Percentiles rank a stretch among this genome's conserved stretches.
phyloP scores from a whole-genome alignment of 148 eudicot species.

The Rhododendron ovatum region DNA sequence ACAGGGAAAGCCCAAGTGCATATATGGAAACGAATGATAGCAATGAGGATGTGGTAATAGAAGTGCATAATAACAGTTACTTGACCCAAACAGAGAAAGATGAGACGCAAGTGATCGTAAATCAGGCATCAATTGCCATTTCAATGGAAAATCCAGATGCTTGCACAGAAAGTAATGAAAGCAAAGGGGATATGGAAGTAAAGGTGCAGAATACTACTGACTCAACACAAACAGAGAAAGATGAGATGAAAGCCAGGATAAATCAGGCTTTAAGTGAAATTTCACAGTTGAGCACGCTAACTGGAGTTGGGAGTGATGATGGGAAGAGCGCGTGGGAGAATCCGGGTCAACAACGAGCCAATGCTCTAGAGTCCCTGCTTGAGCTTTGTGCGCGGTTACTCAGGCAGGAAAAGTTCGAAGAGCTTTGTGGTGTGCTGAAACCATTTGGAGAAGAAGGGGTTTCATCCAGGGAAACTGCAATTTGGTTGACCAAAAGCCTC shows the following conservation, averaged over 20 bases:
- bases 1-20: background rate
- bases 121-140: background rate
- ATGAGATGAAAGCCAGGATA: conserved; percentile 15
- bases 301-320: conserved; percentile 27
- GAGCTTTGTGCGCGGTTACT: conserved; percentile 89
- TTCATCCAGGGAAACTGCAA: conserved; percentile 93
- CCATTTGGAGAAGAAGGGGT: conserved; percentile 91
- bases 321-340: conserved; percentile 35
- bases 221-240: conserved; percentile 17
- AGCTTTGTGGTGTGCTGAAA: conserved; percentile 72
- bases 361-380: conserved; percentile 85
- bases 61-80: background rate
- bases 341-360: conserved; percentile 63
- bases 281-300: conserved; percentile 32
- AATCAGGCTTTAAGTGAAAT: conserved; percentile 26
- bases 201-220: conserved; percentile 16
- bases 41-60: background rate
- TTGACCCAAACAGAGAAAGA: background rate
- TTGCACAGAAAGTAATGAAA: conserved; percentile 16
- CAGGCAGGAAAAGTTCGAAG: conserved; percentile 75
- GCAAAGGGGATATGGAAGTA: conserved; percentile 18
- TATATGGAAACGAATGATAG: background rate
- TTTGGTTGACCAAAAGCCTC: conserved; percentile 93
- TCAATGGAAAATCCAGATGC: conserved; percentile 17
- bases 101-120: background rate